Evolutionary conservation across 345 rosid species (phyloP), one percentile per base, ranked within the genome.

Genomic region (Aquilaria yunnanensis): DNA sequence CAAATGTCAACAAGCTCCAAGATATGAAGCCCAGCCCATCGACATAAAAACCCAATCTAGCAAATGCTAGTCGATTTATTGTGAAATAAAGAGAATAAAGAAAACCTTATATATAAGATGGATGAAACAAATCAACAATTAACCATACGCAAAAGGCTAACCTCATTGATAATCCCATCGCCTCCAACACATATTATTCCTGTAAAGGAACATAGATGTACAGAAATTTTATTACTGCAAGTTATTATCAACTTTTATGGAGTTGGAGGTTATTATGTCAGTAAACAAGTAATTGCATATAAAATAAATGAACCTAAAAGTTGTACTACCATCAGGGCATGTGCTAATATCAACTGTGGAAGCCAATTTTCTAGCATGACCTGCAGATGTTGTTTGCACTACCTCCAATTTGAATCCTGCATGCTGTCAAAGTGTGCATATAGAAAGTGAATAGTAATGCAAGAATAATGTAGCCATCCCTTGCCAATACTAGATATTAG

Each of bases 171-270:
- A 70, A 94, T 88, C 62, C 99, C 99, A 70, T 94, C 99, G 62
- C 99, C 99, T 49, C 99, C 99, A 57, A 94, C 88, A 51, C 99
- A 94, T 31, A 94, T 90, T 46, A 94, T 94, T 51, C 99, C 99
- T 94, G 82, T 45, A 75, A 51, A 66, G 12, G 67, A 31, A 13
- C 60, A 56, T 37, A 70, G 70, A 33, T 52, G 63, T 33, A 63
- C 60, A 77, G 71, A 70, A 4, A 37, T 37, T 37, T 5, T 37
- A 5, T 37, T 37, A 37, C 43, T 37, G 43, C 43, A 37, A 5
- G 5, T 37, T 5, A 4, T 37, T 37, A 5, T 9, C 5, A 37
- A 37, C 43, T 37, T 65, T 43, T 14, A 56, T 29, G 48, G 58
- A 45, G 45, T 32, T 14, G 12, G 66, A 14, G 10, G 57, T 50